Conservation (phyloP, 805 yeast genomes). For the Wickerhamomyces xylosicus region DNA sequence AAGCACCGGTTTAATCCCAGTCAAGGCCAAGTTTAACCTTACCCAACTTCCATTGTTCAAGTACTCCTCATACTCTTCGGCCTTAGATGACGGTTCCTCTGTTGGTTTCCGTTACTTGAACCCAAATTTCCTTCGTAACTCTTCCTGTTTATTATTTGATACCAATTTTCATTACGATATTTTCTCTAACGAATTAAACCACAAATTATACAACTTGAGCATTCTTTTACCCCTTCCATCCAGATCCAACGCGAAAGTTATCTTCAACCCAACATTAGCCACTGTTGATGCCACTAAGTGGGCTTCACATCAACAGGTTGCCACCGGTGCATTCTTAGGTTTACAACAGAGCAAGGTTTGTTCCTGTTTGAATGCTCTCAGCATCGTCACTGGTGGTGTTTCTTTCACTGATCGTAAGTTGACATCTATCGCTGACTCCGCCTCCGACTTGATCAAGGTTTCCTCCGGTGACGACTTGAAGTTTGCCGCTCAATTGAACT, state of each 20-base stretch:
- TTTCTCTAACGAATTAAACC: conserved; percentile 32
- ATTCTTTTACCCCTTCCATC: conserved; percentile 34
- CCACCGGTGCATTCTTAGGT: conserved; percentile 39
- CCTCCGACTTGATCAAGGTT: conserved; percentile 43
- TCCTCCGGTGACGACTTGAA: conserved; percentile 50
- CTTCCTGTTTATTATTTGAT: conserved; percentile 38
- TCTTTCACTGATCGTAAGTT: conserved; percentile 48
- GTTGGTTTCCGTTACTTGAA: conserved; percentile 25
- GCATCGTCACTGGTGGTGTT: conserved; percentile 40
- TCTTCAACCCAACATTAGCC: conserved; percentile 37
- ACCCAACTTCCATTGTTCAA: conserved; percentile 23
- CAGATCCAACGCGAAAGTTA: conserved; percentile 33
- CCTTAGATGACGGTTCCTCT: conserved; percentile 25
- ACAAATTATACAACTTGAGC: conserved; percentile 38
- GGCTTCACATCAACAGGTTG: conserved; percentile 42
- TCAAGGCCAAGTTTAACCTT: conserved; percentile 33
- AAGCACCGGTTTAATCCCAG: conserved; percentile 25
- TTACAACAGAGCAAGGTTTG: conserved; percentile 26
- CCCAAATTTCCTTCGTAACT: conserved; percentile 47
- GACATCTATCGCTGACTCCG: conserved; percentile 39
- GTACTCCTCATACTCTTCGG: conserved; percentile 24
- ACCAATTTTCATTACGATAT: conserved; percentile 38
- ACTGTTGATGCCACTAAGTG: conserved; percentile 35
- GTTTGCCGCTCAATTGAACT: conserved; percentile 32
- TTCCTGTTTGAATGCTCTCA: conserved; percentile 11